These are phyloP conservation scores for Vinca minor DNA, from an alignment of 257 asterid species.

Conservation along the genomic window DNA sequence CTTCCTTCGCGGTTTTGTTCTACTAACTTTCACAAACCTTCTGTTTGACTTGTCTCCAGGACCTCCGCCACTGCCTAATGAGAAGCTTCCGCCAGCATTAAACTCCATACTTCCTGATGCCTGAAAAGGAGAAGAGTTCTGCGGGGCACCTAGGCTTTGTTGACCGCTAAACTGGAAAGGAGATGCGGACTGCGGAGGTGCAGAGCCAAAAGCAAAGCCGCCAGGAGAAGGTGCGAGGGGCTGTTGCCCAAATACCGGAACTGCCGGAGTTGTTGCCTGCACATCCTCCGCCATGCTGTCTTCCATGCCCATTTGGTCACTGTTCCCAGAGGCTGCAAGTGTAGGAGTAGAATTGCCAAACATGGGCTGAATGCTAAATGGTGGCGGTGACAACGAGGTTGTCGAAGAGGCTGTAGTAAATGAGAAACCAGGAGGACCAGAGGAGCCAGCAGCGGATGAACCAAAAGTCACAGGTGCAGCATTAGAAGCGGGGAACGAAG, in stretches of 20 bases:
- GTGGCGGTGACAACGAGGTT: constrained; percentile 22
- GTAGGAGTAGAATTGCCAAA: constrained; percentile 23
- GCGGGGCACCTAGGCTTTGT: constrained; percentile 40
- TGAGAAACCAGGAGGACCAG: constrained; percentile 29
- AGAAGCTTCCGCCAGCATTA: constrained; percentile 65
- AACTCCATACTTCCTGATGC: constrained; percentile 49
- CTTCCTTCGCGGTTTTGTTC: constrained; percentile 45
- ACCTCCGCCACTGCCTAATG: constrained; percentile 68
- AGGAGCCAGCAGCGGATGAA: constrained; percentile 29
- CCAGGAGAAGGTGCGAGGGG: constrained; percentile 37
- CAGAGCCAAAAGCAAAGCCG: constrained; percentile 42
- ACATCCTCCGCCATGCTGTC: constrained; percentile 95
- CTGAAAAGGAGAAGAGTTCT: constrained; percentile 40
- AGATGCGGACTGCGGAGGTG: constrained; percentile 25
- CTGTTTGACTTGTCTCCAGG: constrained; percentile 44
- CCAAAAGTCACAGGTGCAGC: constrained; percentile 28
- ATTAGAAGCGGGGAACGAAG: constrained; percentile 31
- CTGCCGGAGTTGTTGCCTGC: constrained; percentile 39
- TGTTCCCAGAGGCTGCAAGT: constrained; percentile 32
- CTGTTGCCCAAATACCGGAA: constrained; percentile 41
- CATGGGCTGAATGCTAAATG: constrained; percentile 14
- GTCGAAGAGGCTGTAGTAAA: constrained; percentile 33
- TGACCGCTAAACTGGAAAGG: constrained; percentile 61
- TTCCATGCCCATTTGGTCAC: constrained; percentile 62
- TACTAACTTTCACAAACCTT: constrained; percentile 29